Evolutionary conservation across 129 eudicot genomes (phyloP), one percentile per base, ranked within the genome.

Genomic region (Dittrichia graveolens): DNA sequence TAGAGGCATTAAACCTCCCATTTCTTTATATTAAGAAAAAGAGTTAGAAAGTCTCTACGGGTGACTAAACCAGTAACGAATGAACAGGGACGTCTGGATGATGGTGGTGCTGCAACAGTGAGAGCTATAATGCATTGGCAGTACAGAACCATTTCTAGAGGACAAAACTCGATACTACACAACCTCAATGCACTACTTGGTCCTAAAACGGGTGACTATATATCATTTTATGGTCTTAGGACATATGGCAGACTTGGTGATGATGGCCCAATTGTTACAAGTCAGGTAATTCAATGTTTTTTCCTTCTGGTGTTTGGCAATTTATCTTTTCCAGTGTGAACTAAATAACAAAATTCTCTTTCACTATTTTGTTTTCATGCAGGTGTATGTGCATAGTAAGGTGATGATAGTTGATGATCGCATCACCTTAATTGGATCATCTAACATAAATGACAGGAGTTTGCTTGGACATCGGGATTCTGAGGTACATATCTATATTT

Each of bases 111-210:
- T 43, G 99, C 99, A 79, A 90, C 99, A 49, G 99, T 94, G 72
- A 90, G 99, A 90, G 99, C 99, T 13, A 49, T 94, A 61, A 90
- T 87, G 87, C 99, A 94, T 78, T 94, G 99, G 99, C 99, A 94
- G 68, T 94, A 94, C 78, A 88, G 96, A 79, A 86, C 94, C 65
- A 90, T 94, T 79, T 88, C 86, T 69, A 88, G 93, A 81, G 96
- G 86, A 54, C 81, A 88, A 4, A 76, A 85, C 62, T 94, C 99
- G 5, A 84, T 94, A 76, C 61, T 94, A 74, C 73, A 86, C 66
- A 94, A 85, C 8, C 99, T 94, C 55, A 78, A 72, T 58, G 71
- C 69, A 58, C 76, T 69, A 56, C 71, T 94, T 78, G 97, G 97
- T 50, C 79, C 97, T 55, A 83, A 84, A 80, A 77, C 87, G 8